Base-by-base conservation (phyloP, 441 rosid species). In the Populus hybrid region DNA sequence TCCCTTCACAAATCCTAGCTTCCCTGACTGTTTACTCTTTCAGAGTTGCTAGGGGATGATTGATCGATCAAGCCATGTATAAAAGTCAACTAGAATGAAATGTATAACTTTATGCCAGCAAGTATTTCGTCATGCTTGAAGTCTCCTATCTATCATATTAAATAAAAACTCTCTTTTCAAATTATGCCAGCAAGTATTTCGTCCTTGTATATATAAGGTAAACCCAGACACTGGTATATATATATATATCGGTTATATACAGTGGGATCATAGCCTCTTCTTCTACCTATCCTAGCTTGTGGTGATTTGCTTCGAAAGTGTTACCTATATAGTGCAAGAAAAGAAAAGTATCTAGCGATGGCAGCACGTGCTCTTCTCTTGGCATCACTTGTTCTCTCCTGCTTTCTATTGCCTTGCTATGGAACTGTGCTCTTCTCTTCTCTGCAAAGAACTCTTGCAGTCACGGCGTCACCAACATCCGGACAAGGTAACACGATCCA, bases 381-480 rank as follows among this genome's bases (percentile, higher is more conserved):
- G 70, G 83, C 83, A 73, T 73, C 88, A 1, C 5, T 87, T 28
- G 81, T 88, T 30, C 73, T 85, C 36, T 82, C 81, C 68, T 75
- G 81, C 80, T 77, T 89, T 30, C 71, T 81, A 8, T 81, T 74
- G 38, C 46, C 82, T 23, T 76, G 80, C 36, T 50, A 74, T 77
- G 93, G 89, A 6, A 5, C 26, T 6, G 72, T 83, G 20, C 83
- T 84, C 76, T 85, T 91, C 79, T 85, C 90, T 66, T 75, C 91
- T 76, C 85, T 89, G 46, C 76, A 70, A 11, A 70, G 69, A 14
- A 82, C 87, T 28, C 87, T 91, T 8, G 54, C 73, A 2, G 89
- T 88, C 79, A 81, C 85, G 24, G 89, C 91, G 21, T 81, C 90
- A 4, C 83, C 87, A 28, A 74, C 73, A 54, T 70, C 80, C 20